phyloP scores from a whole-genome alignment of 1,284 basidiomycete species.

The Marasmius sp. region DNA sequence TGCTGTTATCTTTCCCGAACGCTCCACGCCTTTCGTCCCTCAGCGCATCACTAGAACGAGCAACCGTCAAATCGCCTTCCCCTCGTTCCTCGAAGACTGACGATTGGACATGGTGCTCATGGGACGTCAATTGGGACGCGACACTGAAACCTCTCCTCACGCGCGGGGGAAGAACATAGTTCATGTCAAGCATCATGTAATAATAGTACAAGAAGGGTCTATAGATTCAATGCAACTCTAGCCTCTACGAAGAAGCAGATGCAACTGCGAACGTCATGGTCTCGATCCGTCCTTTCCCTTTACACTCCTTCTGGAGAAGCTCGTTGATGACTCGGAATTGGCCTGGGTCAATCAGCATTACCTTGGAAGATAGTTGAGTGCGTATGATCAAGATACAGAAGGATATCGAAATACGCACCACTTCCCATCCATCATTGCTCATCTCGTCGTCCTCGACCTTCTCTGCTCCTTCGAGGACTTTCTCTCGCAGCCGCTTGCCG shows the following conservation, averaged over 20 bases:
- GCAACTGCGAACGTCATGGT: constrained; percentile 75
- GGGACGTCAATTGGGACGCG: constrained; percentile 84
- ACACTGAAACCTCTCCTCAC: constrained; percentile 65
- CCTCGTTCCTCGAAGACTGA: constrained; percentile 16
- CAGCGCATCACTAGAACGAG: constrained; percentile 39
- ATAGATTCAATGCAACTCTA: background rate
- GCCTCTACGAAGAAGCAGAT: constrained; percentile 27
- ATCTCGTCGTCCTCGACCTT: constrained; percentile 86
- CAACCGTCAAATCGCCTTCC: constrained; percentile 5
- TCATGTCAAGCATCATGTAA: background rate
- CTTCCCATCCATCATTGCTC: constrained; percentile 81
- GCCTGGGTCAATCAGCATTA: constrained; percentile 90
- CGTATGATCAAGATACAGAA: background rate
- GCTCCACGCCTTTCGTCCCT: constrained; percentile 50
- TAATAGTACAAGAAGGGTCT: constrained; percentile 9
- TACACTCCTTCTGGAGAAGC: constrained; percentile 86
- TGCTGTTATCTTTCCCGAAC: constrained; percentile 64
- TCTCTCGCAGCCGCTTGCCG: constrained; percentile 71
- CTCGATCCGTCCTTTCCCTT: constrained; percentile 83
- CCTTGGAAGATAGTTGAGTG: constrained; percentile 41
- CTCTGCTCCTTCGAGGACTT: constrained; percentile 74
- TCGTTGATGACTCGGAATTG: constrained; percentile 91
- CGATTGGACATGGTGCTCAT: constrained; percentile 67
- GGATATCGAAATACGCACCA: constrained; percentile 50
- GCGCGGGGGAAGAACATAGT: constrained; percentile 38